Evolutionary conservation across 2,329 filamentous ascomycete genomes (phyloP).

Genomic region (Dactylonectria macrodidyma): DNA sequence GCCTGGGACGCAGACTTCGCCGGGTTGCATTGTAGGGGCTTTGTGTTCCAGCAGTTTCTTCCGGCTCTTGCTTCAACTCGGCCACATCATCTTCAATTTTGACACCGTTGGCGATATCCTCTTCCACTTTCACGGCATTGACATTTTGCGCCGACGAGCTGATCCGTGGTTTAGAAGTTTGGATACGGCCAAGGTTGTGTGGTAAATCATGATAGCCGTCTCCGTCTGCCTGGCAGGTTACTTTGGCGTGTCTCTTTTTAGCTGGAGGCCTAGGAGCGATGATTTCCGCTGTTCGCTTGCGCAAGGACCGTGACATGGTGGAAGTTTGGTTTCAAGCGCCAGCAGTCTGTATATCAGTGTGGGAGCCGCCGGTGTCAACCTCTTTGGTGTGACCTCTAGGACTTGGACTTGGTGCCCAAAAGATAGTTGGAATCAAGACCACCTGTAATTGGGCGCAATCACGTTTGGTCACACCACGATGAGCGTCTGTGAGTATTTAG

Average conservation of each 20-base stretch:
- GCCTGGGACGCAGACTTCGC: conserved; percentile 27
- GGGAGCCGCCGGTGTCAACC: conserved; percentile 27
- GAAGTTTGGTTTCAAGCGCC: neutral
- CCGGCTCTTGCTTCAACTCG: neutral
- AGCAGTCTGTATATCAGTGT: no score
- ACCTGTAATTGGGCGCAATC: neutral
- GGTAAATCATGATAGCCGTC: conserved; percentile 16
- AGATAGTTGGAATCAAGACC: neutral
- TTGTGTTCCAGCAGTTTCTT: neutral
- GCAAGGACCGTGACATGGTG: conserved; percentile 21
- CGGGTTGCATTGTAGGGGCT: neutral
- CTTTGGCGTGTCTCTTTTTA: conserved; percentile 5
- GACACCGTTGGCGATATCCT: neutral
- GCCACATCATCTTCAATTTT: neutral
- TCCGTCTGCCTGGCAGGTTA: neutral
- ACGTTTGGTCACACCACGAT: neutral
- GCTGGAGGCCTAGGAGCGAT: neutral
- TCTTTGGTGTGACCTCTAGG: neutral
- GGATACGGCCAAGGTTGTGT: conserved; percentile 22
- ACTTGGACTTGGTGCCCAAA: neutral
- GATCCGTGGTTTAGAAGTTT: neutral
- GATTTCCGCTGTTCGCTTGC: conserved; percentile 10
- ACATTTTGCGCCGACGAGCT: neutral
- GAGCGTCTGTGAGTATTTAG: neutral
- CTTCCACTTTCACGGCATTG: neutral